Evolutionary conservation across 805 yeast genomes (phyloP).

Genomic region (Metschnikowia cerradonensis): DNA sequence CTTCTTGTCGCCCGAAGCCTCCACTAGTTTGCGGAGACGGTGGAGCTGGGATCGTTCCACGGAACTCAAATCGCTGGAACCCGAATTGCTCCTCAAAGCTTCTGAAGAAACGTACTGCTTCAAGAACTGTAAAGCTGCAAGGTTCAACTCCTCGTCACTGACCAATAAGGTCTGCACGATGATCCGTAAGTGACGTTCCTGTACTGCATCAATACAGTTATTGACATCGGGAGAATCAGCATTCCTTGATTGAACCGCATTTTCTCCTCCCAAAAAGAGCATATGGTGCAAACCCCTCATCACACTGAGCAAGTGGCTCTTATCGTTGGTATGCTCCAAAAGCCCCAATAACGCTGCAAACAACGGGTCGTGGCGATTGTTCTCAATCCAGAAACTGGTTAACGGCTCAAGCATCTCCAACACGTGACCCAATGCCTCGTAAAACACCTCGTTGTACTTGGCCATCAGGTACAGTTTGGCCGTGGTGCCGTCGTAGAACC

Average conservation of each 20-base stretch:
- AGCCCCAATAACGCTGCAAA: constrained; percentile 53
- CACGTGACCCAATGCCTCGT: constrained; percentile 62
- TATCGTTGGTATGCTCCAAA: constrained; percentile 55
- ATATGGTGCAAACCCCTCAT: constrained; percentile 77
- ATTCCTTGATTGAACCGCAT: constrained; percentile 9
- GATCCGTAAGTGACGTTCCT: constrained; percentile 42
- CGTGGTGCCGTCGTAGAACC: constrained; percentile 21
- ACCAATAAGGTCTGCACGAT: constrained; percentile 58
- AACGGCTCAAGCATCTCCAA: constrained; percentile 82
- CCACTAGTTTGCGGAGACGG: constrained; percentile 48
- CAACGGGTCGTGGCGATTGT: constrained; percentile 63
- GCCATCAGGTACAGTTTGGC: constrained; percentile 16
- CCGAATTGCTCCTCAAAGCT: constrained; percentile 30
- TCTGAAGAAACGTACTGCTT: constrained; percentile 75
- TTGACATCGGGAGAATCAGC: constrained; percentile 25
- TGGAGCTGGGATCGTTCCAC: constrained; percentile 30
- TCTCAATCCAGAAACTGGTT: constrained; percentile 77
- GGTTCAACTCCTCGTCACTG: constrained; percentile 65
- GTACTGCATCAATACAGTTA: constrained; percentile 40
- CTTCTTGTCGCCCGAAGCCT: constrained; percentile 43
- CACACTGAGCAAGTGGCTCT: constrained; percentile 63
- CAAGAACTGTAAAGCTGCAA: constrained; percentile 75
- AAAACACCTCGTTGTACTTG: constrained; percentile 30
- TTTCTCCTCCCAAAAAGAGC: constrained; percentile 42
- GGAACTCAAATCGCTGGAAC: constrained; percentile 18